These are phyloP conservation scores for Cadophora luteo-olivacea DNA, from an alignment of 2,329 filamentous ascomycete species.

Conservation along the genomic window DNA sequence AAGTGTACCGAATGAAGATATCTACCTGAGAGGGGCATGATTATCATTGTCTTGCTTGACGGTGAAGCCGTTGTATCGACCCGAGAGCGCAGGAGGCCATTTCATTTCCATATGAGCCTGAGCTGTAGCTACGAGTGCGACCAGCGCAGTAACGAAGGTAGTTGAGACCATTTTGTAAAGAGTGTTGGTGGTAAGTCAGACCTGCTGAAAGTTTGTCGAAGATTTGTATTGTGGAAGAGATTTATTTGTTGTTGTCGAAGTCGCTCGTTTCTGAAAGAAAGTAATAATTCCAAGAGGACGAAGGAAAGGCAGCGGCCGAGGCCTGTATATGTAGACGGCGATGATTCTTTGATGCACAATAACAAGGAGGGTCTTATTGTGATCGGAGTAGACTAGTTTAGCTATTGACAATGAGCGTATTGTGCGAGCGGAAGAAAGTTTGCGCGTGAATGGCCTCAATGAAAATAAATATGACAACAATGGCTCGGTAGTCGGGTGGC, in stretches of 20 bases:
- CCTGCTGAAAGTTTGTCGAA: constrained; percentile 25
- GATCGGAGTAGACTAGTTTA: not conserved
- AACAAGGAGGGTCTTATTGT: constrained; percentile 21
- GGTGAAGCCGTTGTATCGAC: constrained; percentile 27
- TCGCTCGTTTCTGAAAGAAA: constrained; percentile 15
- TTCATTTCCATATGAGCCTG: constrained; percentile 36
- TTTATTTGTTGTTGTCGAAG: not conserved
- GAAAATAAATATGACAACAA: constrained; percentile 8
- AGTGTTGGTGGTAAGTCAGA: constrained; percentile 21
- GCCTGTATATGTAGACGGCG: constrained; percentile 8
- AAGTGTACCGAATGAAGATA: constrained; percentile 26
- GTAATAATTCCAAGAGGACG: not conserved
- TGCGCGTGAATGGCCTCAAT: constrained; percentile 17
- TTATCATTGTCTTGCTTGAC: constrained; percentile 24
- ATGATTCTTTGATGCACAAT: constrained; percentile 14
- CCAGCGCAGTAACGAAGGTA: constrained; percentile 17
- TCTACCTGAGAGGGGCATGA: not conserved
- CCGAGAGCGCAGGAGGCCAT: constrained; percentile 33
- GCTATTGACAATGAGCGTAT: constrained; percentile 24
- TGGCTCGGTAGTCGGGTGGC: not conserved
- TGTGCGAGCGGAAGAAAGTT: constrained; percentile 20
- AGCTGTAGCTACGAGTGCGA: constrained; percentile 20
- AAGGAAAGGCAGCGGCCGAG: not conserved
- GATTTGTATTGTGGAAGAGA: constrained; percentile 8
- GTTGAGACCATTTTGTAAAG: constrained; percentile 15